phyloP scores from a whole-genome alignment of 768 basidiomycete genomes.

The Agaricus subrufescens region DNA sequence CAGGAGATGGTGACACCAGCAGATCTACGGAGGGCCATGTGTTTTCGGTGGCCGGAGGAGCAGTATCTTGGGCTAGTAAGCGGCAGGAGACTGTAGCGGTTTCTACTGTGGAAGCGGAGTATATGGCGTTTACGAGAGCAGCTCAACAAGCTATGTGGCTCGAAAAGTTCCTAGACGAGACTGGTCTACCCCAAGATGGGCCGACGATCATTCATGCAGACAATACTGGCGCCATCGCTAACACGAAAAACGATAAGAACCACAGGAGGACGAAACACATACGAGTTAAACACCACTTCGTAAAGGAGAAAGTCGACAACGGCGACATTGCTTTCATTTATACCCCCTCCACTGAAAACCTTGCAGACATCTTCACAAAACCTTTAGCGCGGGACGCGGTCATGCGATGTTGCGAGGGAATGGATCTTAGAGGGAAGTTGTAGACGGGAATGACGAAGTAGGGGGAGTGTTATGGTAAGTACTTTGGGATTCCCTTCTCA shows the following conservation, averaged over 20 bases:
- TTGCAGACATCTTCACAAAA: constrained; percentile 16
- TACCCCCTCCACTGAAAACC: constrained; percentile 14
- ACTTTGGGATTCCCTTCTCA: too few relatives aligned
- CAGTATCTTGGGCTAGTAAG: constrained; percentile 25
- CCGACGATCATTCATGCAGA: constrained; percentile 14
- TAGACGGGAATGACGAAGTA: neutral
- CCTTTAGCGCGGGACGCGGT: constrained; percentile 6
- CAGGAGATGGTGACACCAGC: constrained; percentile 17
- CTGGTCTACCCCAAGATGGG: too few relatives aligned
- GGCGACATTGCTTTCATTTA: constrained; percentile 9
- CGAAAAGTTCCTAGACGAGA: too few relatives aligned
- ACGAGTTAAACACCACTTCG: constrained; percentile 27
- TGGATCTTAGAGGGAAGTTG: neutral
- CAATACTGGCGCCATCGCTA: constrained; percentile 20
- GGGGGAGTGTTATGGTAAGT: neutral
- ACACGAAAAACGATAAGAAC: constrained; percentile 17
- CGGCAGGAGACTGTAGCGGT: constrained; percentile 18
- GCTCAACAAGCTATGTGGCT: too few relatives aligned
- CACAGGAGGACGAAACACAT: constrained; percentile 34
- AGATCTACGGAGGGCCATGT: constrained; percentile 22
- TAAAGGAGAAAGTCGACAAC: constrained; percentile 18
- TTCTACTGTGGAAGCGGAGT: constrained; percentile 16
- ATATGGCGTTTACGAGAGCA: constrained; percentile 11
- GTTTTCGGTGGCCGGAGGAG: constrained; percentile 18
- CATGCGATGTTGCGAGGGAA: neutral